Base-by-base conservation (phyloP, 495 filamentous ascomycete species). In the Xylaria grammica region DNA sequence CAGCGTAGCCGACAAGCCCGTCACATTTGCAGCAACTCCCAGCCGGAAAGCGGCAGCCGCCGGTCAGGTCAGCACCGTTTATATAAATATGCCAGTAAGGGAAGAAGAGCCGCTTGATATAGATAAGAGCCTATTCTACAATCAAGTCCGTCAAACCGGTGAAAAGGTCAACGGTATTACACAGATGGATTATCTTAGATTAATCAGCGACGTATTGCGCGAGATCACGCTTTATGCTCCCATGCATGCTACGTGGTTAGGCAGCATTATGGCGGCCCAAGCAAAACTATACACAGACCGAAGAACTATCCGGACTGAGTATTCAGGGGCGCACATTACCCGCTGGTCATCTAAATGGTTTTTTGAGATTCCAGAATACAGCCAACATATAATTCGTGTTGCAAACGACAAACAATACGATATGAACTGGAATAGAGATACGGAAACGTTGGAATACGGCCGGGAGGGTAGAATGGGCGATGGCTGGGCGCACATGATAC, bases 131-230 rank as follows among this genome's bases (percentile, higher is more conserved):
- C n/a, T 13, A 10, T 17, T 59, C 7, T 59, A 19, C 17, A 27
- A 59, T 48, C 56, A 46, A 1, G 5, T 59, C 10, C 20, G 27
- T 19, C 8, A n/a, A 24, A 38, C 17, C 11, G 56, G 56, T 27
- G 11, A 48, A 24, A 59, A 32, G 10, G 10, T 3, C 15, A 27
- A 48, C 42, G 53, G 53, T 5, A 48, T 59, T 24, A 20, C 56
- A 4, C 56, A 59, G 42, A 4, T 59, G 1, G 56, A 59, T 20
- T 59, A 59, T 34, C 56, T 59, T 27, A 5, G 17, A 17, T 19
- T 59, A n/a, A 42, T 11, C 13, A 11, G 8, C 4, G 26, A 11
- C 7, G n/a, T 29, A 22, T 15, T 59, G 15, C 5, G 6, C 22
- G 13, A n/a, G 22, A 19, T 30, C 40, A 26, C 17, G 9, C 22